Evolutionary conservation across 495 filamentous ascomycete genomes (phyloP).

Genomic region (Pyronema omphalodes): DNA sequence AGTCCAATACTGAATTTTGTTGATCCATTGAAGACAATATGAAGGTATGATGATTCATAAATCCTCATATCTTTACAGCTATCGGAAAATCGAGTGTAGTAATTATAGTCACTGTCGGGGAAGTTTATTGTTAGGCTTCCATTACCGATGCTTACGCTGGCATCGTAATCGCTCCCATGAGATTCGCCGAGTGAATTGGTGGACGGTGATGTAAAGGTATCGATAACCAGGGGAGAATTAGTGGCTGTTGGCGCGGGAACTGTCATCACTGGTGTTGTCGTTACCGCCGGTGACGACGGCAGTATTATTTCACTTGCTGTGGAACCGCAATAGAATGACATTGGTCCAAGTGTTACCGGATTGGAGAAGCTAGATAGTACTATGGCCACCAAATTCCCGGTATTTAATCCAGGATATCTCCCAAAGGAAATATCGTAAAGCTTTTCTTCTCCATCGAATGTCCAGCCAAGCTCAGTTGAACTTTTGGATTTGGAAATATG

Average conservation of each 20-base stretch:
- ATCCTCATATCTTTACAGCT: conserved; percentile 41
- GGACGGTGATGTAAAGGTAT: conserved; percentile 38
- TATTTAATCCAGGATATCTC: conserved; percentile 34
- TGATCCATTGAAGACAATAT: conserved; percentile 49
- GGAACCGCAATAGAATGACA: conserved; percentile 41
- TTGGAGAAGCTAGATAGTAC: conserved; percentile 32
- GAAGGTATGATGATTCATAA: conserved; percentile 44
- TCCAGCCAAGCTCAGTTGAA: conserved; percentile 37
- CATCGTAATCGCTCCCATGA: conserved; percentile 49
- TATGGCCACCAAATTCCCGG: conserved; percentile 33
- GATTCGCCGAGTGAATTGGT: conserved; percentile 49
- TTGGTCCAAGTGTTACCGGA: conserved; percentile 35
- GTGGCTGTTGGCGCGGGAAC: conserved; percentile 32
- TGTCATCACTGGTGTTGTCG: conserved; percentile 29
- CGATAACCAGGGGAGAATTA: conserved; percentile 42
- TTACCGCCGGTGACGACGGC: conserved; percentile 22
- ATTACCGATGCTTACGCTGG: conserved; percentile 33
- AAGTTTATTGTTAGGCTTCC: conserved; percentile 40
- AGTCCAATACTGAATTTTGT: conserved; percentile 50
- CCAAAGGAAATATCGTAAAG: conserved; percentile 42
- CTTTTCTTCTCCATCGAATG: conserved; percentile 40
- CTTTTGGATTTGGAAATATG: conserved; percentile 27
- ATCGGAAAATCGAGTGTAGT: conserved; percentile 44
- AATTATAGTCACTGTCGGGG: conserved; percentile 48
- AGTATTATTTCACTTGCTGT: conserved; percentile 34